phyloP scores from a whole-genome alignment of 2,329 filamentous ascomycete genomes.

The Cordyceps fumosorosea region DNA sequence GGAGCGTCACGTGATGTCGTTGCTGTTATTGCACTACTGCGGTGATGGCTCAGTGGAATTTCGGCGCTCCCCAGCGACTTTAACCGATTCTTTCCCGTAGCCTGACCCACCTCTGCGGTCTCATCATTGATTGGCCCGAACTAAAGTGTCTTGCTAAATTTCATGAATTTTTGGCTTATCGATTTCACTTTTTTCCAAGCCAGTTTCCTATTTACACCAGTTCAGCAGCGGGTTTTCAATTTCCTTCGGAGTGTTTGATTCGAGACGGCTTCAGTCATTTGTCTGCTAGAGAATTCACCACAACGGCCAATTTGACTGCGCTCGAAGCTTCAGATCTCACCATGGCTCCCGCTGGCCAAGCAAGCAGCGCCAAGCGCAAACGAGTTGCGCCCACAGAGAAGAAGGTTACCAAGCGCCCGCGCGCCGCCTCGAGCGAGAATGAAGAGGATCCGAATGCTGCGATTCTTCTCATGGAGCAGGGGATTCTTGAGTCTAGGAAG shows the following conservation, averaged over 20 bases:
- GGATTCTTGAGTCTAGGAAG: conserved; percentile 78
- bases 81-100: conserved; percentile 13
- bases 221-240: background rate
- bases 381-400: conserved; percentile 35
- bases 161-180: conserved; percentile 21
- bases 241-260: background rate
- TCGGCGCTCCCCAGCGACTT: background rate
- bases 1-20: conserved; percentile 10
- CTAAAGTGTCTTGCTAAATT: conserved; percentile 21
- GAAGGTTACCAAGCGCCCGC: conserved; percentile 41
- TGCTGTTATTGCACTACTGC: background rate
- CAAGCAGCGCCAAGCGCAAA: conserved; percentile 46
- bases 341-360: conserved; percentile 22
- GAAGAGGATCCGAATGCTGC: conserved; percentile 52
- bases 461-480: conserved; percentile 69
- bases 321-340: conserved; percentile 1
- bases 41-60: background rate
- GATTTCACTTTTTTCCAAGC: conserved; percentile 15
- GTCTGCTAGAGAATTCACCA: background rate
- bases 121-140: conserved; percentile 5
- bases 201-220: background rate
- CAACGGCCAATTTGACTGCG: background rate
- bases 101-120: conserved; percentile 2
- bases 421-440: conserved; percentile 40
- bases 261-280: no score